Conservation (phyloP, 2,329 filamentous ascomycete species). For the Stagonosporopsis vannaccii region DNA sequence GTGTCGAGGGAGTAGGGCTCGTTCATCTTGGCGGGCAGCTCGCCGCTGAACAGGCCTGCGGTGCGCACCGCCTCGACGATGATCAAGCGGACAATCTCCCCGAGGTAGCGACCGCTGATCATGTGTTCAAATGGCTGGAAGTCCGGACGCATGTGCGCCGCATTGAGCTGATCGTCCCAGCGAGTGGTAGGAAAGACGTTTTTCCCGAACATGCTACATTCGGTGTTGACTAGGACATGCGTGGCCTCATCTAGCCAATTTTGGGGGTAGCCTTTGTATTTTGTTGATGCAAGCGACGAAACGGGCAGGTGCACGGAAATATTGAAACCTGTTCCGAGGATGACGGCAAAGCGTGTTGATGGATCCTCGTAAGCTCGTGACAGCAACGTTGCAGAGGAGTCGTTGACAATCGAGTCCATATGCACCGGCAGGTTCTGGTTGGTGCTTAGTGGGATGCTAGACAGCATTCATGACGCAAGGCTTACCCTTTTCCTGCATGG, state of each 20-base stretch:
- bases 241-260: slow-evolving; percentile 65
- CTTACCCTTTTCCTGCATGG: slow-evolving; percentile 61
- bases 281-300: slow-evolving; percentile 59
- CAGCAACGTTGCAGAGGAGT: slow-evolving; percentile 67
- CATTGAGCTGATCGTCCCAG: slow-evolving; percentile 69
- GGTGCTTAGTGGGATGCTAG: slow-evolving; percentile 23
- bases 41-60: slow-evolving; percentile 63
- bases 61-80: slow-evolving; percentile 66
- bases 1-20: slow-evolving; percentile 67
- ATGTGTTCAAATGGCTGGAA: slow-evolving; percentile 72
- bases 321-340: slow-evolving; percentile 71
- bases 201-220: slow-evolving; percentile 71
- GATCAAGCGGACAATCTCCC: slow-evolving; percentile 68
- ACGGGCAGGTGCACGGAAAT: slow-evolving; percentile 69
- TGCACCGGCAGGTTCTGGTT: slow-evolving; percentile 61
- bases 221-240: slow-evolving; percentile 70
- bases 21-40: slow-evolving; percentile 62
- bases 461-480: slow-evolving; percentile 4
- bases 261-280: slow-evolving; percentile 63
- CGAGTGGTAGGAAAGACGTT: slow-evolving; percentile 64
- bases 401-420: slow-evolving; percentile 70
- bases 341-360: slow-evolving; percentile 68
- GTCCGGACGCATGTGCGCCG: slow-evolving; percentile 63
- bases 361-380: slow-evolving; percentile 68
- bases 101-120: slow-evolving; percentile 68